Base-by-base conservation (phyloP, 257 asterid genomes). In the Linaria vulgaris region DNA sequence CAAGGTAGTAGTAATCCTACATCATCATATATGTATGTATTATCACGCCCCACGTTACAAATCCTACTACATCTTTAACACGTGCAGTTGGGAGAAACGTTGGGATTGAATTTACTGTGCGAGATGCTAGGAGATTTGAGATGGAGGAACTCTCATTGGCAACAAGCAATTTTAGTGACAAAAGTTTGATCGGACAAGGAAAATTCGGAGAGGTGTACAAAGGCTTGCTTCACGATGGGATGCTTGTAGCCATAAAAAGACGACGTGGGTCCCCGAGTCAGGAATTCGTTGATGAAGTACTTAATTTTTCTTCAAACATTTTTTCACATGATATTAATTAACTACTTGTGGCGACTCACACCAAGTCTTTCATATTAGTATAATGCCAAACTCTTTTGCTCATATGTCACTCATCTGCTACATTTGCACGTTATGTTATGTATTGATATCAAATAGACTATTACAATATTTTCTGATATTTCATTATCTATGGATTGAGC, bases 191-290 rank as follows among this genome's bases (percentile, higher is more conserved):
- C 12, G 97, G 97, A 41, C 86, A 76, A 71, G 95, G 97, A 46
- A 90, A 90, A 72, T 90, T 90, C 58, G 95, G 97, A 56, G 97
- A 90, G 74, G 97, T 90, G 50, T 90, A 85, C 76, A 90, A 87
- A 76, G 97, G 97, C 34, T 78, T 90, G 72, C 94, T 90, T 63
- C 90, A 84, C 74, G 94, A 90, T 68, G 97, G 97, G 64, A 83
- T 81, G 89, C 84, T 87, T 56, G 97, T 90, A 41, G 97, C 95
- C 50, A 81, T 90, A 30, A 90, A 89, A 67, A 87, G 69, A 72
- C 87, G 97, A 47, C 66, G 59, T 19, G 88, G 82, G 44, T 67
- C 82, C 50, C 88, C 97, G 6, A 84, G 60, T 59, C 91, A 74
- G 73, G 91, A 81, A 44, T 90, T 90, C 52, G 63, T 81, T 68